Evolutionary conservation across 176 grass and related monocot species (phyloP).

Genomic region (Oryza longistaminata): DNA sequence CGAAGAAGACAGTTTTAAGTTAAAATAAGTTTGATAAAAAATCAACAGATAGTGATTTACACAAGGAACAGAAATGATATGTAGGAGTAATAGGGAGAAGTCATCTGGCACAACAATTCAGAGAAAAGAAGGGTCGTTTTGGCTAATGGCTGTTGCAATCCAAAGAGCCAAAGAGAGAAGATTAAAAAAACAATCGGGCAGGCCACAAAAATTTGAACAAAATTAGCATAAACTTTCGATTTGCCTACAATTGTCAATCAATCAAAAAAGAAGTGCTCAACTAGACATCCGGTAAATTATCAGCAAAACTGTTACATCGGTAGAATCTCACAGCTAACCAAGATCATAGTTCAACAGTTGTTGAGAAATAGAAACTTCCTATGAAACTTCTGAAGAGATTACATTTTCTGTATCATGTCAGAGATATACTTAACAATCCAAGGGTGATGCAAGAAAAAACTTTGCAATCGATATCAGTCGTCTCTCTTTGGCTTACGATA

Average conservation of each 20-base stretch:
- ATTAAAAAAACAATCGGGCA: background rate
- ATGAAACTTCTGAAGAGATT: background rate
- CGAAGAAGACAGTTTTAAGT: too few species aligned
- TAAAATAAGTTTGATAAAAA: too few species aligned
- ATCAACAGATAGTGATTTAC: too few species aligned
- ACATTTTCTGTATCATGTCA: background rate
- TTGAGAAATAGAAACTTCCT: background rate
- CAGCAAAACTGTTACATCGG: background rate
- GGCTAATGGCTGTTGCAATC: background rate
- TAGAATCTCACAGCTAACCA: background rate
- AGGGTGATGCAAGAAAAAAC: background rate
- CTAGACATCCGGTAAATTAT: background rate
- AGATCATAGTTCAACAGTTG: background rate
- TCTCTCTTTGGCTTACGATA: constrained; percentile 64
- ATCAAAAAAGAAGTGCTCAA: background rate
- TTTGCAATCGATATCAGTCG: constrained; percentile 28
- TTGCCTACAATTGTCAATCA: background rate
- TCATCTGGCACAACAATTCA: background rate
- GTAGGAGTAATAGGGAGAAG: too few species aligned
- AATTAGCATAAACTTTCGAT: background rate
- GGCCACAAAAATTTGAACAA: background rate
- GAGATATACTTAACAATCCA: background rate
- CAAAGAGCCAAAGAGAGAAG: background rate
- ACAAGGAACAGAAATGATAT: too few species aligned
- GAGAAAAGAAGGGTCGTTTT: background rate